Evolutionary conservation across 2,329 filamentous ascomycete species (phyloP), one percentile per base, ranked within the genome.

Genomic region (Colletotrichum sp.): DNA sequence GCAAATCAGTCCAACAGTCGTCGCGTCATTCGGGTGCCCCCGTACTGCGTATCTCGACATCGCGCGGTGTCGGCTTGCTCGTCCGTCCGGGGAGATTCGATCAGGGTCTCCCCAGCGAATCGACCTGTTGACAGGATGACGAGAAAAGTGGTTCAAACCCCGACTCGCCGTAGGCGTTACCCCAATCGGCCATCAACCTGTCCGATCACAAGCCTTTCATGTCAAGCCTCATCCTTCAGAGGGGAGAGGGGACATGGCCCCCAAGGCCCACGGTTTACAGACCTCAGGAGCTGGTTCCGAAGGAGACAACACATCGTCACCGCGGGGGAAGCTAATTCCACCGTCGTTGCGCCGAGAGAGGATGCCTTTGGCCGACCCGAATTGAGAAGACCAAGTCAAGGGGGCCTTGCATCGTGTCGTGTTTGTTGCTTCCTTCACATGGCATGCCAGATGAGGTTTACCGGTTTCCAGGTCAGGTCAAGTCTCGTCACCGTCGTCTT

Each of bases 111-210:
- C 18, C 21, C n/a, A 49, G 30, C 44, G 70, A 73, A 64, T 65
- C 24, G 70, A 59, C 28, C 21, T 28, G n/a, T 59, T 6, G 34
- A 60, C 21, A 60, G 13, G 13, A 24, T 21, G 44, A 16, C 13
- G 21, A 30, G 67, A 68, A 36, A 72, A 69, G 69, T 72, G 73
- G 69, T 64, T 72, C 63, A 75, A 72, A 66, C 28, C 49, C 73
- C 69, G 44, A 72, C 15, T 44, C 39, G 39, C 55, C 30, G 24
- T 62, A 15, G 30, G 10, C 36, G 18, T 75, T 63, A 16, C 15
- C 69, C 36, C 39, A 63, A 66, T 32, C 16, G 39, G 69, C 21
- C 30, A 34, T 30, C 52, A 57, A 5, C 12, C 39, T 63, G 55
- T 32, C 32, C n/a, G 63, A 57, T 63, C 69, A 57, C 21, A 76